Evolutionary conservation across 148 eudicot genomes (phyloP).

Genomic region (Pouteria glomerata): DNA sequence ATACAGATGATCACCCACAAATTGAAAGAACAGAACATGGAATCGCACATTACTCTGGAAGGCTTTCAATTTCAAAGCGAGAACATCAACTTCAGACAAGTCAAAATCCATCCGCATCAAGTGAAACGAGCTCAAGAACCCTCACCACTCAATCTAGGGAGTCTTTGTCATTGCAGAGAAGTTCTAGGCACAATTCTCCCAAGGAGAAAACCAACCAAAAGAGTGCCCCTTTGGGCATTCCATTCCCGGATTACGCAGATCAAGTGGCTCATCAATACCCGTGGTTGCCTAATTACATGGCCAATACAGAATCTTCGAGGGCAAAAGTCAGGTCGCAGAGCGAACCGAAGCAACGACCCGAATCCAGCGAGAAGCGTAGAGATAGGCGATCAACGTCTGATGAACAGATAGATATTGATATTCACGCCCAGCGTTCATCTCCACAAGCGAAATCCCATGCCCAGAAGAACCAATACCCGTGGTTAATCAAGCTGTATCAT

Average conservation of each 20-base stretch:
- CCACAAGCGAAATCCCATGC: neutral
- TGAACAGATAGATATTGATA: conserved; percentile 12
- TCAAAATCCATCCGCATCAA: conserved; percentile 10
- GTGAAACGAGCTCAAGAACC: conserved; percentile 8
- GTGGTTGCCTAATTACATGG: conserved; percentile 30
- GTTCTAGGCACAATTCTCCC: neutral
- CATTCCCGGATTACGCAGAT: neutral
- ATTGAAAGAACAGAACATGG: neutral
- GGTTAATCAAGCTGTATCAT: conserved; percentile 26
- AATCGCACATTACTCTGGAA: neutral
- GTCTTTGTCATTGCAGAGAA: neutral
- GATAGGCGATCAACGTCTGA: conserved; percentile 21
- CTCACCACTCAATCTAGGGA: conserved; percentile 15
- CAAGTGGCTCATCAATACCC: neutral
- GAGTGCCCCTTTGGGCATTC: neutral
- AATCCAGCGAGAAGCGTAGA: conserved; percentile 6
- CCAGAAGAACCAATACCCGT: conserved; percentile 23
- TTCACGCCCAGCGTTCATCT: neutral
- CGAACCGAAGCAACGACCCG: conserved; percentile 39
- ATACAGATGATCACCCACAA: neutral
- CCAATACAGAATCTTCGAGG: conserved; percentile 39
- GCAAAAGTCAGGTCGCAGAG: conserved; percentile 39
- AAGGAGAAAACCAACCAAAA: neutral
- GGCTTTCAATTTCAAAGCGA: conserved; percentile 10
- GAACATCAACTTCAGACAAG: conserved; percentile 10